Conservation (phyloP, 2,329 filamentous ascomycete species). For the Ceratocystiopsis sp. region DNA sequence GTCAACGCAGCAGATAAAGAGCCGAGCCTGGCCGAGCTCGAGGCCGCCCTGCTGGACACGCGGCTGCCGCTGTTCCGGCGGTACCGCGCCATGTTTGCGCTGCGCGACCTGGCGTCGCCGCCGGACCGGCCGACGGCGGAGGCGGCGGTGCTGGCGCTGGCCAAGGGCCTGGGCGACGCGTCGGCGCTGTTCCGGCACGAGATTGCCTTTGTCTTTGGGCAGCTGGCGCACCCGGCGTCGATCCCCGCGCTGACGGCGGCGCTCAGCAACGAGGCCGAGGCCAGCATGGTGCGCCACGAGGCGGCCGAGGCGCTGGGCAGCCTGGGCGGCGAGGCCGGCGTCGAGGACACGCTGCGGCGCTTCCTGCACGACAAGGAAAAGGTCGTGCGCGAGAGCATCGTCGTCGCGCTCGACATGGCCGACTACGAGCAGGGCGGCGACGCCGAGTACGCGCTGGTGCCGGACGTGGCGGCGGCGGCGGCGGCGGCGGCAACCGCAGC, state of each 20-base stretch:
- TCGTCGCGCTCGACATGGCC: conserved; percentile 95
- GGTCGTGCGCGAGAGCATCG: conserved; percentile 84
- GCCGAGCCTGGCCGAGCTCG: conserved; percentile 52
- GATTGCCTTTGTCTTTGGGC: conserved; percentile 95
- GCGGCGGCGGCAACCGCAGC: too few species aligned
- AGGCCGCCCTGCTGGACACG: conserved; percentile 62
- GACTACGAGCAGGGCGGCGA: conserved; percentile 86
- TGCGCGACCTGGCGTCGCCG: conserved; percentile 86
- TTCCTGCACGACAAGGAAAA: conserved; percentile 84
- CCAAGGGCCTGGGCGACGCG: conserved; percentile 66
- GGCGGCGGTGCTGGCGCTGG: conserved; percentile 72
- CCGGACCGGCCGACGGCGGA: conserved; percentile 79
- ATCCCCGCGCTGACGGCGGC: conserved; percentile 74
- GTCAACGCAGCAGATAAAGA: too few species aligned
- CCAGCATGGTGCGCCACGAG: conserved; percentile 94
- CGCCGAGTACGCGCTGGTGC: conserved; percentile 82
- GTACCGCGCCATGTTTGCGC: conserved; percentile 95
- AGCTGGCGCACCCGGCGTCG: conserved; percentile 89
- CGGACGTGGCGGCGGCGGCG: conserved; percentile 25
- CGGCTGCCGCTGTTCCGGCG: conserved; percentile 69
- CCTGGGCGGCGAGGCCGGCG: conserved; percentile 81
- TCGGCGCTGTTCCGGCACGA: conserved; percentile 95
- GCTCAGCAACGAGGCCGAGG: conserved; percentile 64
- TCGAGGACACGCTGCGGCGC: conserved; percentile 65
- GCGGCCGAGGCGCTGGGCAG: conserved; percentile 92